Conservation (phyloP, 1,284 basidiomycete species). For the Veloboletus limbatus region DNA sequence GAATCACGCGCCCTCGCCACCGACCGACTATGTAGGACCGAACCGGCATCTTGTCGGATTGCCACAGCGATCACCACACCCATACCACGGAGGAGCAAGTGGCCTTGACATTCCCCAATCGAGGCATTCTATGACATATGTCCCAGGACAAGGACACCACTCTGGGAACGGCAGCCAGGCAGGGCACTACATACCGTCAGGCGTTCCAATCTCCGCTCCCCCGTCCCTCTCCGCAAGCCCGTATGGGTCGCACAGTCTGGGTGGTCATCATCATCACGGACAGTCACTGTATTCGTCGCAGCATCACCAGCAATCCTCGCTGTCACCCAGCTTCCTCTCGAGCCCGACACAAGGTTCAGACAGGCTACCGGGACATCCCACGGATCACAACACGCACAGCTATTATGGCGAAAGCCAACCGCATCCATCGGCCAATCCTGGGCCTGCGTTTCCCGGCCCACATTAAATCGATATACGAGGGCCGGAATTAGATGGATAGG, state of each 20-base stretch:
- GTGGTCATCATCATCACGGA: conserved; percentile 29
- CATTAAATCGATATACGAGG: conserved; percentile 34
- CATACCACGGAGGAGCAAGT: conserved; percentile 24
- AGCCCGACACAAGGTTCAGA: conserved; percentile 32
- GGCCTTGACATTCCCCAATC: conserved; percentile 29
- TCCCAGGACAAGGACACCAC: conserved; percentile 33
- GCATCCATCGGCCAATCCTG: conserved; percentile 44
- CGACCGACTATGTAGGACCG: conserved; percentile 26
- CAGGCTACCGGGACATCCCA: conserved; percentile 33
- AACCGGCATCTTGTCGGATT: conserved; percentile 34
- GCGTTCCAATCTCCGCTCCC: conserved; percentile 52
- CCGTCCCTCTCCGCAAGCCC: conserved; percentile 46
- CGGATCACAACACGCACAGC: conserved; percentile 32
- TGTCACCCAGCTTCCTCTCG: conserved; percentile 29
- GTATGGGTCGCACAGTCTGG: conserved; percentile 40
- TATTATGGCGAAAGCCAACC: conserved; percentile 38
- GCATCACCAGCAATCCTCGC: conserved; percentile 31
- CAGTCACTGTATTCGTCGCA: conserved; percentile 32
- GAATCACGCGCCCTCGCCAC: conserved; percentile 23
- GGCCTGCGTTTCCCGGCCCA: conserved; percentile 47
- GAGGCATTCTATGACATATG: conserved; percentile 30
- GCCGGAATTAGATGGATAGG: conserved; percentile 16
- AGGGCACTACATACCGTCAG: conserved; percentile 41
- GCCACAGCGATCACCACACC: conserved; percentile 29
- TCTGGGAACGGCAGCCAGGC: conserved; percentile 35